Conservation (phyloP, 345 rosid genomes). For the Linum trigynum region DNA sequence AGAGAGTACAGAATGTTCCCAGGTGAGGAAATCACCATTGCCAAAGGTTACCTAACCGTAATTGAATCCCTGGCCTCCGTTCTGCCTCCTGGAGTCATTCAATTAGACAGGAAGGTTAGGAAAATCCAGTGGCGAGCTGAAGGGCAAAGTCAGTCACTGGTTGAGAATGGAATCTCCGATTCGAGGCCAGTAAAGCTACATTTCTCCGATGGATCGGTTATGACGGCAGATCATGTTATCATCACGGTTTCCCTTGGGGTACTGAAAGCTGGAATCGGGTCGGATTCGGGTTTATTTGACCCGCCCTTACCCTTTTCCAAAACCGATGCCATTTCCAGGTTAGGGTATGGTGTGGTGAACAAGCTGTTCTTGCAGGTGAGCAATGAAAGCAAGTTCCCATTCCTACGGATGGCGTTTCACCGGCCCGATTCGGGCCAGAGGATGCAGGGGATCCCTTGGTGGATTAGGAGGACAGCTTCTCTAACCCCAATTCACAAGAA, state of each 20-base stretch:
- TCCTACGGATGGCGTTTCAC: slow-evolving; percentile 65
- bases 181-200: slow-evolving; percentile 59
- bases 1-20: slow-evolving; percentile 87
- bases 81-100: slow-evolving; percentile 61
- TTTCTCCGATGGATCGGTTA: slow-evolving; percentile 69
- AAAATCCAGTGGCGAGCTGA: slow-evolving; percentile 64
- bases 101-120: slow-evolving; percentile 49
- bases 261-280: slow-evolving; percentile 58
- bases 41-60: slow-evolving; percentile 70
- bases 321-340: slow-evolving; percentile 61
- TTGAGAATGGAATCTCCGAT: slow-evolving; percentile 23
- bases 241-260: slow-evolving; percentile 89
- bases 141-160: slow-evolving; percentile 9
- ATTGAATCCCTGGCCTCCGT: slow-evolving; percentile 61
- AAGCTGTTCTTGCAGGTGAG: slow-evolving; percentile 63
- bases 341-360: slow-evolving; percentile 92
- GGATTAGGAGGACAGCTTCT: slow-evolving; percentile 93
- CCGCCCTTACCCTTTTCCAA: slow-evolving; percentile 79
- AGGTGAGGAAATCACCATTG: slow-evolving; percentile 93
- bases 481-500: slow-evolving; percentile 57
- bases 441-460: slow-evolving; percentile 63
- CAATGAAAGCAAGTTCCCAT: slow-evolving; percentile 39
- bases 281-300: slow-evolving; percentile 48
- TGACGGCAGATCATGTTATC: slow-evolving; percentile 77
- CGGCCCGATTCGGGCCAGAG: slow-evolving; percentile 43